Evolutionary conservation across 169 alveolate species (phyloP).

Genomic region (Eimeria mitis): DNA sequence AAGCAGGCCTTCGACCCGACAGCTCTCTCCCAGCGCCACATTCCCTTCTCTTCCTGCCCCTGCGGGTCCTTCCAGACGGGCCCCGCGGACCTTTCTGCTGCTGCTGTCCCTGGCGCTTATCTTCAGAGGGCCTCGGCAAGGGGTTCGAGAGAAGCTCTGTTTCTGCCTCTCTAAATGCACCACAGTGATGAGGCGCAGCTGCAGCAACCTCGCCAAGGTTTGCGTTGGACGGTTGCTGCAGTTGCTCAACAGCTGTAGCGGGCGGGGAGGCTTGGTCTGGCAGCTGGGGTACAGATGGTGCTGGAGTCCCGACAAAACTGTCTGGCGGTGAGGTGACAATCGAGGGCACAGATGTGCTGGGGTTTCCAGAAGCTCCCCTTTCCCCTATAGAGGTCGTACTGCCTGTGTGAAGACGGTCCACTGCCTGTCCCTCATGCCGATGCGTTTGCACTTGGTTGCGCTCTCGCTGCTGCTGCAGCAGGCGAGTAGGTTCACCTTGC

Average conservation of each 20-base stretch:
- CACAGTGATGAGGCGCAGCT: neutral
- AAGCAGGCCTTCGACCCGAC: neutral
- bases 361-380: neutral
- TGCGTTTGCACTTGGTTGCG: slow-evolving; percentile 1
- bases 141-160: neutral
- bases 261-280: slow-evolving; percentile 1
- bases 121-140: slow-evolving; percentile 6
- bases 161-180: neutral
- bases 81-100: slow-evolving; percentile 36
- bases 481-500: neutral
- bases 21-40: slow-evolving; percentile 14
- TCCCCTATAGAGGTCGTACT: neutral
- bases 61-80: slow-evolving; percentile 13
- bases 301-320: neutral
- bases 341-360: slow-evolving; percentile 4
- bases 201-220: neutral
- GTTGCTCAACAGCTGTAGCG: neutral
- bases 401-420: neutral
- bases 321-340: neutral
- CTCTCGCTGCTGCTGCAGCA: slow-evolving; percentile 38
- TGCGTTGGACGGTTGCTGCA: neutral
- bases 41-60: slow-evolving; percentile 68
- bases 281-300: neutral
- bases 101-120: neutral
- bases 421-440: slow-evolving; percentile 3